These are phyloP conservation scores for Paraphoma chrysanthemicola DNA, from an alignment of 2,329 filamentous ascomycete species.

Conservation along the genomic window DNA sequence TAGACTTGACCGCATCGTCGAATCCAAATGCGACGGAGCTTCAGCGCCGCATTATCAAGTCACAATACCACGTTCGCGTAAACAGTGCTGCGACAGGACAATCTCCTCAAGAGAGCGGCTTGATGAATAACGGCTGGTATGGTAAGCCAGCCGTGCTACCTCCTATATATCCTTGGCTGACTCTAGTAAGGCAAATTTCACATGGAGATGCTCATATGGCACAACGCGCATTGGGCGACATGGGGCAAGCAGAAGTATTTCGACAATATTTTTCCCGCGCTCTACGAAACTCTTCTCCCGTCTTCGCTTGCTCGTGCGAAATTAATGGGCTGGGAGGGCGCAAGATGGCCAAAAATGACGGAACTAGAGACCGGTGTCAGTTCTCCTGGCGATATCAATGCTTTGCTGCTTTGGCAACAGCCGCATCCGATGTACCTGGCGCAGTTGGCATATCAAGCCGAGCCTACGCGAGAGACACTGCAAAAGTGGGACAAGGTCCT, in stretches of 20 bases:
- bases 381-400: conserved; percentile 61
- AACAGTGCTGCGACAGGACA: conserved; percentile 59
- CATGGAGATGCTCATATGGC: conserved; percentile 62
- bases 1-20: conserved; percentile 54
- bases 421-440: conserved; percentile 67
- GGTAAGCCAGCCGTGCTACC: conserved; percentile 45
- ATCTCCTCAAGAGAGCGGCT: conserved; percentile 55
- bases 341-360: conserved; percentile 62
- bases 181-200: conserved; percentile 54
- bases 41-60: conserved; percentile 59
- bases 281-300: conserved; percentile 56
- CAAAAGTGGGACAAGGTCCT: conserved; percentile 61
- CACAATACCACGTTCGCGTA: conserved; percentile 60
- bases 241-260: conserved; percentile 56
- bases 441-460: conserved; percentile 59
- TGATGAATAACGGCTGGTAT: conserved; percentile 62
- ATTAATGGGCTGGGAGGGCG: conserved; percentile 50
- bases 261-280: conserved; percentile 51
- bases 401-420: conserved; percentile 66
- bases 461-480: conserved; percentile 53
- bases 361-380: conserved; percentile 56
- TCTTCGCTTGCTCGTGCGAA: conserved; percentile 41
- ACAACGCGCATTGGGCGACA: conserved; percentile 57
- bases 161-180: not conserved
- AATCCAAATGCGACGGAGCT: conserved; percentile 56